Evolutionary conservation across 2,329 filamentous ascomycete genomes (phyloP).

Genomic region (Ascochyta pisi): DNA sequence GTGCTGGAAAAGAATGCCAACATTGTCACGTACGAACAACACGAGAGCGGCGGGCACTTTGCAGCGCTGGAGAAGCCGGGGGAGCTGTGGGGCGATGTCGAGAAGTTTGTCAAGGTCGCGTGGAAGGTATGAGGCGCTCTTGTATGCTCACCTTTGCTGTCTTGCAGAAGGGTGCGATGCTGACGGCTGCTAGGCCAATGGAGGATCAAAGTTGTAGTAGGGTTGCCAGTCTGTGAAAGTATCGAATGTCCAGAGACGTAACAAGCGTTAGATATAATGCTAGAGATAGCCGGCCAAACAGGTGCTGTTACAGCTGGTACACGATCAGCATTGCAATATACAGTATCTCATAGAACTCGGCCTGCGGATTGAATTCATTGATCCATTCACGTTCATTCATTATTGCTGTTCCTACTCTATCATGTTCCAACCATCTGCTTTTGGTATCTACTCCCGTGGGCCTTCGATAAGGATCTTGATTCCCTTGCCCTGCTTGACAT

Average conservation of each 20-base stretch:
- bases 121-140: constrained; percentile 41
- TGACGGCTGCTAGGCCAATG: constrained; percentile 1
- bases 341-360: too few species aligned
- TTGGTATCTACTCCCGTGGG: constrained; percentile 34
- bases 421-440: background rate
- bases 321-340: too few species aligned
- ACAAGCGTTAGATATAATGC: too few species aligned
- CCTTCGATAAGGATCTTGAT: constrained; percentile 67
- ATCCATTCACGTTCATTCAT: too few species aligned
- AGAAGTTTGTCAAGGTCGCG: constrained; percentile 52
- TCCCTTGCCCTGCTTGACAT: constrained; percentile 83
- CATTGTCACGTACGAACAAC: constrained; percentile 48
- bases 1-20: constrained; percentile 49
- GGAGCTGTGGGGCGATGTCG: constrained; percentile 53
- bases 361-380: too few species aligned
- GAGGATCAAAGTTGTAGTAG: constrained; percentile 3
- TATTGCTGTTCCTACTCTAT: too few species aligned
- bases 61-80: constrained; percentile 57
- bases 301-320: too few species aligned
- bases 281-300: too few species aligned
- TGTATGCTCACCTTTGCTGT: background rate
- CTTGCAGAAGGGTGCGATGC: background rate
- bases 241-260: background rate
- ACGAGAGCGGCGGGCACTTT: constrained; percentile 62
- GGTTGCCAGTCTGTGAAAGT: background rate